phyloP scores from a whole-genome alignment of 805 yeast genomes.

The Pichia gijzeniarum region DNA sequence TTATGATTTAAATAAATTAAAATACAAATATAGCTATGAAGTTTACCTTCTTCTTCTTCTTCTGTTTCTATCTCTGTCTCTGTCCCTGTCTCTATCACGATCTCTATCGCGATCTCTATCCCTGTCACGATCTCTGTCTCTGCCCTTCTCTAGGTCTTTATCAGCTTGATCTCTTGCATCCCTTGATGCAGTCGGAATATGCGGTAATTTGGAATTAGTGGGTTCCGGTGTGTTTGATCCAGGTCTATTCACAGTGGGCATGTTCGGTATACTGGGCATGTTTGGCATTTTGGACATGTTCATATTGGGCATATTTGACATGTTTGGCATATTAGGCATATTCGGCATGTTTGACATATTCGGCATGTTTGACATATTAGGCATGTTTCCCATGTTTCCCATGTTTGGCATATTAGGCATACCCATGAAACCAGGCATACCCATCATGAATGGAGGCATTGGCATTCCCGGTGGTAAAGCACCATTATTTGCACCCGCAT shows the following conservation, averaged over 20 bases:
- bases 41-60: constrained; percentile 11
- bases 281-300: background rate
- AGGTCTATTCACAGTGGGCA: constrained; percentile 19
- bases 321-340: constrained; percentile 20
- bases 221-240: constrained; percentile 19
- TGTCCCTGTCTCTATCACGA: constrained; percentile 13
- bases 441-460: constrained; percentile 21
- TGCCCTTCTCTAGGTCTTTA: constrained; percentile 21
- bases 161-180: constrained; percentile 27
- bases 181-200: constrained; percentile 10
- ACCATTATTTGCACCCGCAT: constrained; percentile 2
- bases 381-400: constrained; percentile 12
- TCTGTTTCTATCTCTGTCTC: constrained; percentile 10
- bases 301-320: constrained; percentile 13
- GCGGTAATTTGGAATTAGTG: background rate
- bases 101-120: constrained; percentile 11
- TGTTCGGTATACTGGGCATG: constrained; percentile 9
- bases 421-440: constrained; percentile 29
- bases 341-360: constrained; percentile 11
- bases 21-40: background rate
- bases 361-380: constrained; percentile 16
- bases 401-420: constrained; percentile 14
- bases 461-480: constrained; percentile 12
- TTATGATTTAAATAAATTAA: background rate
- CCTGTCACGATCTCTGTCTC: constrained; percentile 10